Conservation (phyloP, 169 alveolate genomes). For the Eimeria maxima region DNA sequence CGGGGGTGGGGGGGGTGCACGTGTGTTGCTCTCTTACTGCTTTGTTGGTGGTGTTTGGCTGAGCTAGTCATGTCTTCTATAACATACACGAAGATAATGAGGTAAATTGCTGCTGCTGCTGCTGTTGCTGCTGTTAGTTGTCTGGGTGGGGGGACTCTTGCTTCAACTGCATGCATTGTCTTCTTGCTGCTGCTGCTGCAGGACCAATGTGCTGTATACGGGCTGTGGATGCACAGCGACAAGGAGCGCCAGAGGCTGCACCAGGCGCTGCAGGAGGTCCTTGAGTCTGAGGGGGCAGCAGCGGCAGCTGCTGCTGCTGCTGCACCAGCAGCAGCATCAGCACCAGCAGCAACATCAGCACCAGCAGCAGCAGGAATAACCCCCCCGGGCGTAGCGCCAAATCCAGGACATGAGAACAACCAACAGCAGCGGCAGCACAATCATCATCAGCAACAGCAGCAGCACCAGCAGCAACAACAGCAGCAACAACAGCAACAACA, state of each 20-base stretch:
- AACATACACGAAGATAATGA: too few species aligned
- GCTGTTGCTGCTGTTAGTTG: neutral
- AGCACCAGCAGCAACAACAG: neutral
- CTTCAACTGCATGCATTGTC: too few species aligned
- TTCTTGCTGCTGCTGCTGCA: constrained; percentile 8
- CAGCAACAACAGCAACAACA: constrained; percentile 42
- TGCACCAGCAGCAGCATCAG: constrained; percentile 38
- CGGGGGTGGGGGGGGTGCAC: neutral
- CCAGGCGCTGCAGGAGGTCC: constrained; percentile 7
- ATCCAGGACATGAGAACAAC: neutral
- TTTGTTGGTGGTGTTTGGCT: neutral
- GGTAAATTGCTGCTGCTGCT: neutral
- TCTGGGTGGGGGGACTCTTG: neutral
- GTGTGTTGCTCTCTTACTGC: neutral
- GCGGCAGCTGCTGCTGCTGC: neutral
- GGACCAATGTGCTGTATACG: constrained; percentile 57
- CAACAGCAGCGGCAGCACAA: constrained; percentile 4
- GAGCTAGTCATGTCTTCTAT: too few species aligned
- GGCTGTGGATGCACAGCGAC: constrained; percentile 65
- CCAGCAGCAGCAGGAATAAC: constrained; percentile 2
- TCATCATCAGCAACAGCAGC: neutral
- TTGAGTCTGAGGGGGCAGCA: neutral
- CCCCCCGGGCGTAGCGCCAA: neutral
- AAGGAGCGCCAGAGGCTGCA: constrained; percentile 41
- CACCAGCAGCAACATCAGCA: constrained; percentile 11